Evolutionary conservation across 371 early-diverging fungal genomes (phyloP).

Genomic region (Mycotypha africana): DNA sequence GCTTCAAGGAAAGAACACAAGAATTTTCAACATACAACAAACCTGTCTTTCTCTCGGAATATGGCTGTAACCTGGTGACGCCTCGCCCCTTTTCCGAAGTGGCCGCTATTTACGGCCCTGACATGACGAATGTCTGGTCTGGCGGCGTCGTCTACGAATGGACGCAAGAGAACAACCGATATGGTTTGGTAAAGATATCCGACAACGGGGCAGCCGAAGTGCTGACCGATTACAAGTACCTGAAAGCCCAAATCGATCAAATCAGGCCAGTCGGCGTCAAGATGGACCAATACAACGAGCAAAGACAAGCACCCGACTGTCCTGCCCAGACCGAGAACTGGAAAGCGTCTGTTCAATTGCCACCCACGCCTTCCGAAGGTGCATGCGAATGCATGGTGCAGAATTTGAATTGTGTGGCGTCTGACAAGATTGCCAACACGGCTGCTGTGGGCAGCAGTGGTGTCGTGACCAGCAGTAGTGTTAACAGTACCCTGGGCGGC

Average conservation of each 20-base stretch:
- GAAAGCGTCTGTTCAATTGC: conserved; percentile 52
- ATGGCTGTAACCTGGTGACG: conserved; percentile 53
- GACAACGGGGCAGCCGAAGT: conserved; percentile 28
- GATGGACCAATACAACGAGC: conserved; percentile 39
- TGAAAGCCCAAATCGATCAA: conserved; percentile 32
- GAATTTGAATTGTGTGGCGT: conserved; percentile 54
- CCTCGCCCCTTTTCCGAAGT: conserved; percentile 58
- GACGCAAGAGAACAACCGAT: conserved; percentile 74
- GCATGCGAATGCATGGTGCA: conserved; percentile 68
- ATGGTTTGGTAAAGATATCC: conserved; percentile 65
- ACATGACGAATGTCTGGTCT: conserved; percentile 64
- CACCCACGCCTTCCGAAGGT: conserved; percentile 65
- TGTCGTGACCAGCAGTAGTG: too few relatives aligned
- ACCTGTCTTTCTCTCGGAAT: conserved; percentile 64
- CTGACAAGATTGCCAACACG: conserved; percentile 40
- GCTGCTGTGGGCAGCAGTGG: too few relatives aligned
- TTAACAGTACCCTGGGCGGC: conserved; percentile 17
- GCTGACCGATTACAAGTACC: conserved; percentile 42
- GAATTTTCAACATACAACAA: conserved; percentile 49
- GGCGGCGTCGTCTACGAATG: conserved; percentile 82
- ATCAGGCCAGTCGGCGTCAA: conserved; percentile 42
- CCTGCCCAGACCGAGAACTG: conserved; percentile 50
- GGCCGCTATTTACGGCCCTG: conserved; percentile 59
- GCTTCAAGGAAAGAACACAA: conserved; percentile 53
- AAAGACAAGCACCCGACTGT: conserved; percentile 37